Percentiles rank a stretch among this genome's conserved stretches.
These are phyloP conservation scores for Byssothecium circinans DNA, from an alignment of 2,329 filamentous ascomycete species.

Conservation along the genomic window DNA sequence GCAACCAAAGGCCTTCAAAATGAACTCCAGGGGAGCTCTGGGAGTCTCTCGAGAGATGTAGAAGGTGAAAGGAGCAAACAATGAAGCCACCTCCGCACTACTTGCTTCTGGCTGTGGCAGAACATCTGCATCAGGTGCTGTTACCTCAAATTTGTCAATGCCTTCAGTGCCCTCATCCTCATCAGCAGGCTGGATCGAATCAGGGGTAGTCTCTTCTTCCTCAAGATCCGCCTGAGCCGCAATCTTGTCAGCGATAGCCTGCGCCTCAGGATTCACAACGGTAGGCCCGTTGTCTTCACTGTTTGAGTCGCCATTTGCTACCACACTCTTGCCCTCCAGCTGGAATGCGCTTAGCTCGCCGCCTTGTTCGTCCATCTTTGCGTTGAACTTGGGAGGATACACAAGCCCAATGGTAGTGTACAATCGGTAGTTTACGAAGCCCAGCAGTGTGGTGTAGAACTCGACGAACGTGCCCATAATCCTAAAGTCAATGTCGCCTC, in stretches of 20 bases:
- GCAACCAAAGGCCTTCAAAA: slow-evolving; percentile 91
- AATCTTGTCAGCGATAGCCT: slow-evolving; percentile 53
- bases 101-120: slow-evolving; percentile 75
- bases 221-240: slow-evolving; percentile 35
- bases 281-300: slow-evolving; percentile 29
- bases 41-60: slow-evolving; percentile 94
- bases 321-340: slow-evolving; percentile 72
- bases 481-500: slow-evolving; percentile 93
- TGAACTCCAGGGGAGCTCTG: slow-evolving; percentile 85
- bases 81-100: slow-evolving; percentile 67
- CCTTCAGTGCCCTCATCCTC: slow-evolving; percentile 46
- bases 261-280: slow-evolving; percentile 46
- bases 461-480: slow-evolving; percentile 99
- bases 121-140: slow-evolving; percentile 80
- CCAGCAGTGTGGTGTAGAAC: slow-evolving; percentile 94
- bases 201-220: slow-evolving; percentile 38
- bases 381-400: slow-evolving; percentile 93
- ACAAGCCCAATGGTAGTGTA: slow-evolving; percentile 91
- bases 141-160: slow-evolving; percentile 90
- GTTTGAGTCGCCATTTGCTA: slow-evolving; percentile 26
- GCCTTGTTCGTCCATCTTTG: slow-evolving; percentile 81
- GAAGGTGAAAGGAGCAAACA: slow-evolving; percentile 88
- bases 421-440: slow-evolving; percentile 93
- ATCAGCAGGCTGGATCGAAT: slow-evolving; percentile 24
- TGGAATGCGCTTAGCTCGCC: slow-evolving; percentile 91